Percentiles rank a stretch among this genome's conserved stretches.
These are phyloP conservation scores for Noccaea caerulescens DNA, from an alignment of 345 rosid genomes.

Conservation along the genomic window DNA sequence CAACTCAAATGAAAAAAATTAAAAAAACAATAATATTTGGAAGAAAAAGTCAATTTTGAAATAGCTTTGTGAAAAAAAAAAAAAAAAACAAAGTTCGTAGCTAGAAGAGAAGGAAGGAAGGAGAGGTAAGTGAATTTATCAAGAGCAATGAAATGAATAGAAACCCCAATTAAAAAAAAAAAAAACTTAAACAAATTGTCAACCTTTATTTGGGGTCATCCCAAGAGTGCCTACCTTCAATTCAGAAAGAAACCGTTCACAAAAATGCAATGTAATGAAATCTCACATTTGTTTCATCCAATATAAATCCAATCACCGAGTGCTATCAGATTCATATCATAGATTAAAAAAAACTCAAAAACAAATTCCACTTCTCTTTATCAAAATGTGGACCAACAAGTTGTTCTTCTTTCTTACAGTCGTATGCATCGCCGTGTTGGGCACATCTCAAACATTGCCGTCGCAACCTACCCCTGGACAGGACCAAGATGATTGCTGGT, in stretches of 20 bases:
- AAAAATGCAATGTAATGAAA: neutral
- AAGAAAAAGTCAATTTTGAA: neutral
- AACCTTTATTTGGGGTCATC: constrained; percentile 26
- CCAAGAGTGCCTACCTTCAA: constrained; percentile 28
- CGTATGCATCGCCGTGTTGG: neutral
- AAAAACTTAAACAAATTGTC: constrained; percentile 16
- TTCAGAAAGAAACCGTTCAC: constrained; percentile 17
- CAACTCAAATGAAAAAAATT: neutral
- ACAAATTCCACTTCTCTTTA: neutral
- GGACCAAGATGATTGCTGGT: constrained; percentile 26
- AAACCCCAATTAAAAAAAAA: neutral
- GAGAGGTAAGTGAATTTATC: neutral
- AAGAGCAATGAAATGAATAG: neutral
- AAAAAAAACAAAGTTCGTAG: neutral
- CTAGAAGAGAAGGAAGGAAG: neutral
- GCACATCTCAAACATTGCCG: constrained; percentile 24
- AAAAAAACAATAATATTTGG: neutral
- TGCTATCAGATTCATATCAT: constrained; percentile 11
- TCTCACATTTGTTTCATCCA: neutral
- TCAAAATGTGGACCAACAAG: constrained; percentile 32
- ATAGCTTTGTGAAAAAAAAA: neutral
- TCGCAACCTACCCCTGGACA: neutral
- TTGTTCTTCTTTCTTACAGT: constrained; percentile 12
- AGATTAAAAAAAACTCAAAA: neutral
- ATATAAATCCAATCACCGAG: constrained; percentile 18